Evolutionary conservation across 2,329 filamentous ascomycete species (phyloP), one percentile per base, ranked within the genome.

Genomic region (Fusarium staphyleae): DNA sequence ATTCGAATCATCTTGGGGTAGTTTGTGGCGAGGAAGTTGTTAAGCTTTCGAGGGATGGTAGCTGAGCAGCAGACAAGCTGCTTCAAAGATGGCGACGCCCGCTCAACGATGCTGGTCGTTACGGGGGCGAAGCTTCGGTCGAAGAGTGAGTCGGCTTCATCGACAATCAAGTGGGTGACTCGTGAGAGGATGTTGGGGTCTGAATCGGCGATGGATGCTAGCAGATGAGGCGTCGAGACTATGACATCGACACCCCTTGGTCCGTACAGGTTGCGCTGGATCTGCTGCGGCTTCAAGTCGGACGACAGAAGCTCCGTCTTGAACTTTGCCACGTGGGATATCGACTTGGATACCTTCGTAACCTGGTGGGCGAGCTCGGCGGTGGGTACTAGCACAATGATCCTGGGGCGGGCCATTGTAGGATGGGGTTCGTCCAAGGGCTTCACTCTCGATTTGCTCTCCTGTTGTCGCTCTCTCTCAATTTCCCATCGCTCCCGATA

Each of bases 81-180:
- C 69, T 91, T 85, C 39, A 98, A 77, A 1, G 91, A 95, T 0
- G 93, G 91, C 6, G 86, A 82, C 2, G 88, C 85, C 52, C 89
- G 88, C 68, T 96, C 90, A 60, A 99, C 83, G 62, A 99, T 90
- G 48, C 85, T 83, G 10, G 85, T 89, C 0, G 95, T 98, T 18
- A 88, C 87, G 1, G 91, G 87, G 4, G 89, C 84, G 77, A 99
- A 99, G 53, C 91, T 96, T 52, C 92, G 89, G 75, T 99, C 96
- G 63, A 99, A 85, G 9, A 99, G 85, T 4, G 93, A 97, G 75
- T 99, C 95, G 1, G 96, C 96, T 78, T 99, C 96, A 70, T 99
- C 96, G 41, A 96, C 82, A 53, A 99, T 83, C 10, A 99, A 81
- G 70, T 98, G 91, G 2, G 85, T 87, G 52, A 98, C 93, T 11